Evolutionary conservation across 2,329 filamentous ascomycete species (phyloP).

Genomic region (Geosmithia putterillii): DNA sequence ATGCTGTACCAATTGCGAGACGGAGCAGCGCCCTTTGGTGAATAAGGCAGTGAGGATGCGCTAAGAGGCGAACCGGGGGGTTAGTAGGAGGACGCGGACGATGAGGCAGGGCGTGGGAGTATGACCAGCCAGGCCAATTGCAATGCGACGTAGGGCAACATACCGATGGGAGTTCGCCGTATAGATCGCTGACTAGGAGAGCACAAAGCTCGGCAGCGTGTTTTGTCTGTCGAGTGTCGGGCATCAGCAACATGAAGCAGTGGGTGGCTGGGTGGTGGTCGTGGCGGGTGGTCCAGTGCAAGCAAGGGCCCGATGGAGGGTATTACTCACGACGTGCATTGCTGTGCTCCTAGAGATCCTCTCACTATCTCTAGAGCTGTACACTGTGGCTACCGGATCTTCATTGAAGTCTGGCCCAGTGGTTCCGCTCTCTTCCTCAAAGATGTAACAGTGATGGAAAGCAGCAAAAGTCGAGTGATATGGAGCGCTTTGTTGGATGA

Average conservation of each 20-base stretch:
- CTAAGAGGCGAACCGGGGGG: slow-evolving; percentile 29
- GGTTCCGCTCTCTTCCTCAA: neutral
- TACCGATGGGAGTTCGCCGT: slow-evolving; percentile 88
- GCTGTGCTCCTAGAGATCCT: slow-evolving; percentile 64
- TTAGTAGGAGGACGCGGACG: neutral
- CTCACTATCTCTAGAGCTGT: slow-evolving; percentile 68
- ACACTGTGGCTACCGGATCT: slow-evolving; percentile 53
- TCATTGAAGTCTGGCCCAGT: slow-evolving; percentile 35
- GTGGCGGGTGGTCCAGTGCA: neutral
- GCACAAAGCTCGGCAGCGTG: slow-evolving; percentile 78
- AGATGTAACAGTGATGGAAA: neutral
- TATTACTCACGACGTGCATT: slow-evolving; percentile 36
- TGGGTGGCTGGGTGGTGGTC: neutral
- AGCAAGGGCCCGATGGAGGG: slow-evolving; percentile 7
- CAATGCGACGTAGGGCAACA: slow-evolving; percentile 2
- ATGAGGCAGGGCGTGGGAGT: neutral
- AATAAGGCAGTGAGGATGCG: slow-evolving; percentile 74
- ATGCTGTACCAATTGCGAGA: slow-evolving; percentile 56
- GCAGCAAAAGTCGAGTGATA: neutral
- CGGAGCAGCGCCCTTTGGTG: slow-evolving; percentile 63
- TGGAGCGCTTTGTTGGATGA: neutral
- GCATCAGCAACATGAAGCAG: slow-evolving; percentile 9
- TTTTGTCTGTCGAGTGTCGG: slow-evolving; percentile 39
- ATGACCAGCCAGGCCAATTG: neutral
- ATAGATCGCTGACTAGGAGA: slow-evolving; percentile 77